Percentiles rank a stretch among this genome's conserved stretches.
These are phyloP conservation scores for Cryptosporidium tyzzeri DNA, from an alignment of 169 alveolate genomes.

Conservation along the genomic window DNA sequence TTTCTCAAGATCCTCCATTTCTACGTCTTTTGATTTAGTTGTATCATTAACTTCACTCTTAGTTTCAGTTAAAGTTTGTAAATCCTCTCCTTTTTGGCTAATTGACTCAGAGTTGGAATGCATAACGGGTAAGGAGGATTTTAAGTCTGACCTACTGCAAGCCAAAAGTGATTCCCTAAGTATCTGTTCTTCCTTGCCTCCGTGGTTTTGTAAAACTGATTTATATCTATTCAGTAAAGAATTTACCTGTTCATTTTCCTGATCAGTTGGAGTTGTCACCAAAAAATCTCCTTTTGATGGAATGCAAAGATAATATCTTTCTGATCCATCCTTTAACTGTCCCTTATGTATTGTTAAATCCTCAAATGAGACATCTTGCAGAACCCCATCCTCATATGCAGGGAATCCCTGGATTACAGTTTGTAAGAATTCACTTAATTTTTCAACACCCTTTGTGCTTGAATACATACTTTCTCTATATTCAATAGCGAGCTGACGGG, in stretches of 20 bases:
- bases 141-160: background rate
- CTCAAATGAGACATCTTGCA: constrained; percentile 57
- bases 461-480: constrained; percentile 62
- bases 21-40: background rate
- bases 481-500: constrained; percentile 73
- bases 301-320: constrained; percentile 36
- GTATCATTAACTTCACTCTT: background rate
- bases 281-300: constrained; percentile 72
- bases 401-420: constrained; percentile 73
- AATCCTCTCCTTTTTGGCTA: background rate
- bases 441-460: constrained; percentile 63
- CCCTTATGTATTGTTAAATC: constrained; percentile 60
- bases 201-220: constrained; percentile 28
- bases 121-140: background rate
- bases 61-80: background rate
- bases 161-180: constrained; percentile 39
- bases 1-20: background rate
- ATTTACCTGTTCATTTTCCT: constrained; percentile 12
- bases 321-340: constrained; percentile 62
- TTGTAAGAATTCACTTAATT: constrained; percentile 49
- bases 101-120: background rate
- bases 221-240: constrained; percentile 21
- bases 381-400: constrained; percentile 60
- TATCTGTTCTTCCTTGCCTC: constrained; percentile 16
- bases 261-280: constrained; percentile 68